Conservation (phyloP, 106 monocot species). For the Dendrobium officinale region DNA sequence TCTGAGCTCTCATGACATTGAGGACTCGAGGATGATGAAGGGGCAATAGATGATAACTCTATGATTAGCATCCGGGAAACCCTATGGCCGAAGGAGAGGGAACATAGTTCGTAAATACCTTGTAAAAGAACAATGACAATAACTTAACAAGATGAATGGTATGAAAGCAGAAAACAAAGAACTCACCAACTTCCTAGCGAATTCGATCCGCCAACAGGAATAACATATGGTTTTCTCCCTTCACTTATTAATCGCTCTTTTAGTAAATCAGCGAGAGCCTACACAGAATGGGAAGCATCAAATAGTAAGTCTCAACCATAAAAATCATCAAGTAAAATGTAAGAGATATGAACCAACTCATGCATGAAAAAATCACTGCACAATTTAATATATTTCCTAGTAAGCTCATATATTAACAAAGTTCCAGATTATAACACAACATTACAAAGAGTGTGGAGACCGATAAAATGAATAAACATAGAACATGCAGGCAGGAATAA, state of each 20-base stretch:
- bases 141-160: not conserved
- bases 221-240: slow-evolving; percentile 91
- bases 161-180: not conserved
- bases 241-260: slow-evolving; percentile 52
- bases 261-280: slow-evolving; percentile 76
- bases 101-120: too few relatives aligned
- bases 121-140: too few relatives aligned
- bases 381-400: not conserved
- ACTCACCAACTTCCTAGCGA: slow-evolving; percentile 91
- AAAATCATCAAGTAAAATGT: not conserved
- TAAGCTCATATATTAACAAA: not conserved
- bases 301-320: not conserved
- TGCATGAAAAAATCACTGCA: not conserved
- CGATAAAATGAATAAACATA: not conserved
- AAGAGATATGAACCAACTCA: not conserved
- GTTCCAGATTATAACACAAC: not conserved
- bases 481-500: not conserved
- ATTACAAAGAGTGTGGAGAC: not conserved
- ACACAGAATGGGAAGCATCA: not conserved
- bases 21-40: too few relatives aligned
- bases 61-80: too few relatives aligned
- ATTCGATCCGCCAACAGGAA: slow-evolving; percentile 98
- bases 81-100: too few relatives aligned
- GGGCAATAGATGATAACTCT: too few relatives aligned
- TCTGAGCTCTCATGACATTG: too few relatives aligned